These are phyloP conservation scores for Firmiana major DNA, from an alignment of 345 rosid genomes.

Conservation along the genomic window DNA sequence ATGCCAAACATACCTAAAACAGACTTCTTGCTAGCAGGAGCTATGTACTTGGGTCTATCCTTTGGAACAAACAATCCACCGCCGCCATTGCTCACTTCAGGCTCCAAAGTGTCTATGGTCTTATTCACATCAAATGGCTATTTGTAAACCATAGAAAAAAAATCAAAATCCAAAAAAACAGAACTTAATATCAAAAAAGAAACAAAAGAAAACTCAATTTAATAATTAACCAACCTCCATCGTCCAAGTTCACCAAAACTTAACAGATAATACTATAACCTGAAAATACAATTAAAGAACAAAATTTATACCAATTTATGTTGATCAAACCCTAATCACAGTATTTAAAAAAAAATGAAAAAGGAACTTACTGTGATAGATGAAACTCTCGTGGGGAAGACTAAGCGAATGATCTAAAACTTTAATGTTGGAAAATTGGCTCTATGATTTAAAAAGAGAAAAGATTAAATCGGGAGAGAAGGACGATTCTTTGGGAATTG, in stretches of 20 bases:
- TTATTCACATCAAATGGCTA: constrained; percentile 31
- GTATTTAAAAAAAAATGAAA: not conserved
- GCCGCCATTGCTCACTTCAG: constrained; percentile 26
- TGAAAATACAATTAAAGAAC: not conserved
- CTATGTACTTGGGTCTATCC: constrained; percentile 40
- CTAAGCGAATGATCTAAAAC: too few species aligned
- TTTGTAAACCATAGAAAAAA: not conserved
- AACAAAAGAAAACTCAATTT: not conserved
- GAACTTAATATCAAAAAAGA: not conserved
- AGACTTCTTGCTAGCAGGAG: constrained; percentile 27
- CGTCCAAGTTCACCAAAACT: not conserved
- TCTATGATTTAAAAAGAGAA: too few species aligned
- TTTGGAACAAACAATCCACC: constrained; percentile 37
- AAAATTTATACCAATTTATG: not conserved
- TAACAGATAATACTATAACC: not conserved
- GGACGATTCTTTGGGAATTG: too few species aligned
- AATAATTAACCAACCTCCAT: constrained; percentile 5
- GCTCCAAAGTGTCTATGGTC: constrained; percentile 29
- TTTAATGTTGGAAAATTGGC: too few species aligned
- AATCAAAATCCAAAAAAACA: not conserved
- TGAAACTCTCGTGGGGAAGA: too few species aligned
- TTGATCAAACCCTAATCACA: not conserved
- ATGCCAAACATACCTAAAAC: not conserved
- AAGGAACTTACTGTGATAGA: too few species aligned
- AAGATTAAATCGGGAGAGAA: too few species aligned